phyloP scores from a whole-genome alignment of 768 basidiomycete species.

The Boletus sp. region DNA sequence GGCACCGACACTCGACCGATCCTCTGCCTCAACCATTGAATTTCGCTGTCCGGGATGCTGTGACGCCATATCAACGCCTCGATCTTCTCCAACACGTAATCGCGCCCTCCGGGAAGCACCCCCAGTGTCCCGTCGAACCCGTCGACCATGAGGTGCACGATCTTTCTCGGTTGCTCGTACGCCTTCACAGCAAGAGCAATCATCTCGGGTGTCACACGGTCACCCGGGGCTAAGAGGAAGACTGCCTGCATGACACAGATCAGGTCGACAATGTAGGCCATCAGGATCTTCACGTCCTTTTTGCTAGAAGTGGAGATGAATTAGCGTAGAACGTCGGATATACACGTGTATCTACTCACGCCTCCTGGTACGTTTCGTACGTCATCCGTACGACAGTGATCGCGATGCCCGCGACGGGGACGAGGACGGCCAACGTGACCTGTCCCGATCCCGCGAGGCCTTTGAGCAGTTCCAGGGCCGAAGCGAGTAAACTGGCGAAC shows the following conservation, averaged over 20 bases:
- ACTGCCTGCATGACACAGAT: conserved; percentile 17
- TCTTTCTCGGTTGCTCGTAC: neutral
- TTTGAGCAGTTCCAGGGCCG: neutral
- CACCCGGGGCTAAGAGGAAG: conserved; percentile 1
- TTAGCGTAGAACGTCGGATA: no score
- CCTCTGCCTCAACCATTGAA: neutral
- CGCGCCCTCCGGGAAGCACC: conserved; percentile 3
- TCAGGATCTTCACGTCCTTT: conserved; percentile 10
- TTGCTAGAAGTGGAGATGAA: neutral
- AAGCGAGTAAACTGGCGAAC: neutral
- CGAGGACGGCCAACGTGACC: neutral
- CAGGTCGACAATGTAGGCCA: conserved; percentile 12
- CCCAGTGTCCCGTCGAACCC: neutral
- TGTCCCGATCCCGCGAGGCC: neutral
- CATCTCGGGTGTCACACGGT: neutral
- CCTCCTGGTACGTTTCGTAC: neutral
- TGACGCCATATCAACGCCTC: conserved; percentile 13
- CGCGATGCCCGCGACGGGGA: neutral
- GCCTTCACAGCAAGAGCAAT: neutral
- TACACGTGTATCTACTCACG: conserved; percentile 1
- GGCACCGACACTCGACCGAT: neutral
- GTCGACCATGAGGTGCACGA: neutral
- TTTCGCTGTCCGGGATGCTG: conserved; percentile 10
- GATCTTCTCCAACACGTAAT: conserved; percentile 9
- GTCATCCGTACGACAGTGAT: neutral